Evolutionary conservation across 2,329 filamentous ascomycete genomes (phyloP), one percentile per base, ranked within the genome.

Genomic region (Cadophora luteo-olivacea): DNA sequence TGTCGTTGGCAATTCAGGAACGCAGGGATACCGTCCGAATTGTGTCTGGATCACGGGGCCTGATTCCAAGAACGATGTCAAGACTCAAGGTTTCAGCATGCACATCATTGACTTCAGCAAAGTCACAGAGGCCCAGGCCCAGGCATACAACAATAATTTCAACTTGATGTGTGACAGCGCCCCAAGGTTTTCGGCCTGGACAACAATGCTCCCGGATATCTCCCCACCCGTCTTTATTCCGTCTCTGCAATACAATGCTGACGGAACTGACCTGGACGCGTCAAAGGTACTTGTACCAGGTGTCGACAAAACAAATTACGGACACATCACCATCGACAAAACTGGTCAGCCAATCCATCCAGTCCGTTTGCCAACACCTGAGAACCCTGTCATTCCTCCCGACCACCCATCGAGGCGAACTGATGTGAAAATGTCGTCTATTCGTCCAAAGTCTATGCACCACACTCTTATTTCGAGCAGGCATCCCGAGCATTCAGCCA

Each of bases 391-490:
- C 45, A 49, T 49, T 49, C 45, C 45, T 22, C 45, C 45, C 6
- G 45, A n/a, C n/a, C n/a, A 49, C 19, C 45, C 52, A 4, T 9
- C 19, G 5, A 32, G 32, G 32, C 52, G 52, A 57, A 32, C 14
- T 36, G 25, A 57, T 12, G 6, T n/a, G 25, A 32, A 22, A 24
- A 32, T 22, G 19, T 45, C n/a, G 3, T 12, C 57, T 3, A 61
- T 19, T 14, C 57, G 57, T 8, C 33, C 57, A 4, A 36, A 24
- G 14, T 24, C 36, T 19, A 33, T 61, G 6, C 22, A 61, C 19
- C 25, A 36, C 19, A 61, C 57, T n/a, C 57, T 61, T 16, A 61
- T 61, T 14, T 61, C 57, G 5, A 61, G 57, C 57, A 24, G 25
- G 25, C 33, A 61, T 45, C 32, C 29, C 4, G 36, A 41, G 9